These are phyloP conservation scores for Tetracentron sinense DNA, from an alignment of 164 flowering plant species.

Conservation along the genomic window DNA sequence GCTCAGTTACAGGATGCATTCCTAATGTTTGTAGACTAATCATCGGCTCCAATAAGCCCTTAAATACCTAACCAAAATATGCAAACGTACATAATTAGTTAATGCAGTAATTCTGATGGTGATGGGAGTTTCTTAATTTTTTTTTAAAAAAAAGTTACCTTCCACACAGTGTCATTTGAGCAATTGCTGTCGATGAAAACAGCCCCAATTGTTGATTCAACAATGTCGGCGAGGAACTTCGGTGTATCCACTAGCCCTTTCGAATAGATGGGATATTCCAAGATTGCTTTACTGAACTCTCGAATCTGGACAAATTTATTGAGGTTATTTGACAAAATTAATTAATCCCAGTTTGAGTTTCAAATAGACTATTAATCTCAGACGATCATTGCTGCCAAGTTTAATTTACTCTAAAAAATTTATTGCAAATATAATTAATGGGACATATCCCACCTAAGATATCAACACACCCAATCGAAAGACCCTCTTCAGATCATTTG, in stretches of 20 bases:
- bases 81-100: not conserved
- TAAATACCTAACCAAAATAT: constrained; percentile 34
- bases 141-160: constrained; percentile 37
- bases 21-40: constrained; percentile 30
- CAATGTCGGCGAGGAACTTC: constrained; percentile 59
- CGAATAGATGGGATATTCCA: constrained; percentile 48
- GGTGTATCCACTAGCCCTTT: constrained; percentile 53
- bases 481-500: too few relatives aligned
- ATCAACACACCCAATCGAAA: not conserved
- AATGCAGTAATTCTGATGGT: not conserved
- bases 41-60: constrained; percentile 46
- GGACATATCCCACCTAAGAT: not conserved
- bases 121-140: too few relatives aligned
- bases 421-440: too few relatives aligned
- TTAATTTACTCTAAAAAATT: too few relatives aligned
- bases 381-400: too few relatives aligned
- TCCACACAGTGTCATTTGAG: constrained; percentile 49
- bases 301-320: constrained; percentile 33
- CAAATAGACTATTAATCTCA: too few relatives aligned
- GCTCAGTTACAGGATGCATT: constrained; percentile 42
- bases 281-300: constrained; percentile 34
- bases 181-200: constrained; percentile 48
- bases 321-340: not conserved
- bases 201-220: constrained; percentile 64
- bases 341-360: too few relatives aligned